Conservation (phyloP, 2,329 filamentous ascomycete genomes). For the Cordyceps militaris region DNA sequence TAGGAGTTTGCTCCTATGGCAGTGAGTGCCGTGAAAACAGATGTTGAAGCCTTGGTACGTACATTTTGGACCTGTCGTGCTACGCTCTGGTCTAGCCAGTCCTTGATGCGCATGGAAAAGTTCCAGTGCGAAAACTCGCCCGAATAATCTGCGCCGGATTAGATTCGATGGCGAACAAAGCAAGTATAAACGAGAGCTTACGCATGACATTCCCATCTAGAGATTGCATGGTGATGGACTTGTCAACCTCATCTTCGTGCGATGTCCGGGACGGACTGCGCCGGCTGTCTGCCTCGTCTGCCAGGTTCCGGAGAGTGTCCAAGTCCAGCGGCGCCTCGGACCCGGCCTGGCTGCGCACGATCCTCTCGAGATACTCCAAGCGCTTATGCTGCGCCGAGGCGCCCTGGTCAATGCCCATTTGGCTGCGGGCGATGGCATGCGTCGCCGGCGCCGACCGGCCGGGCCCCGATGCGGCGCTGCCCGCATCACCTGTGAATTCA, state of each 20-base stretch:
- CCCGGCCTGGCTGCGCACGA: constrained; percentile 13
- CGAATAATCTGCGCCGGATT: constrained; percentile 35
- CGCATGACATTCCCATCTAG: constrained; percentile 35
- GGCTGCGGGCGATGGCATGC: constrained; percentile 1
- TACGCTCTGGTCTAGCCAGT: constrained; percentile 39
- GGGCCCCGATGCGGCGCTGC: constrained; percentile 11
- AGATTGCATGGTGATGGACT: constrained; percentile 31
- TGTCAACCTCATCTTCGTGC: constrained; percentile 18
- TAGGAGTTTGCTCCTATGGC: constrained; percentile 24
- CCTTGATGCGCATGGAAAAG: constrained; percentile 44
- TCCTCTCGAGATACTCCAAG: constrained; percentile 9
- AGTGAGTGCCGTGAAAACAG: constrained; percentile 15
- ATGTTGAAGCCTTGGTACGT: constrained; percentile 7
- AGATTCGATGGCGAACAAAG: neutral
- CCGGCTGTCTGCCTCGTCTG: constrained; percentile 25
- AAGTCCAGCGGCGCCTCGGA: constrained; percentile 11
- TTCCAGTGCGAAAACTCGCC: constrained; percentile 48
- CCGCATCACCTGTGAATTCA: constrained; percentile 32
- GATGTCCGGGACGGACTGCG: constrained; percentile 12
- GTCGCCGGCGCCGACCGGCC: neutral
- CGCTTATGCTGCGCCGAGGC: constrained; percentile 10
- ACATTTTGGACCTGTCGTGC: constrained; percentile 23
- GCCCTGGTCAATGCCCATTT: neutral
- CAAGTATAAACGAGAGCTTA: constrained; percentile 19
- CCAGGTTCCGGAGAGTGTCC: constrained; percentile 30